Percentiles rank a stretch among this genome's conserved stretches.
Evolutionary conservation across 371 early-diverging fungal genomes (phyloP).

Genomic region (Phascolomyces articulosus): DNA sequence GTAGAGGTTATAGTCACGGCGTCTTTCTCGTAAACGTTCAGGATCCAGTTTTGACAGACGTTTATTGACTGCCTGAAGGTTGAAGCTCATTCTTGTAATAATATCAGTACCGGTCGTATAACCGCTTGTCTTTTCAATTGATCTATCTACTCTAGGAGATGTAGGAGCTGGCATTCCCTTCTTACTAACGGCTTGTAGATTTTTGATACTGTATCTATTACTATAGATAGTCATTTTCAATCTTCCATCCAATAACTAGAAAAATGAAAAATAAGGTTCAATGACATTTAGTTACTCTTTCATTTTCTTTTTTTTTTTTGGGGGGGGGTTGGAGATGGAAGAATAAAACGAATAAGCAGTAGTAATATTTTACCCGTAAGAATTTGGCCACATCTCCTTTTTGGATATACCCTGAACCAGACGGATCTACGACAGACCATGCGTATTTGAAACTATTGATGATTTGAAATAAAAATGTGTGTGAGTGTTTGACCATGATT

Average conservation of each 20-base stretch:
- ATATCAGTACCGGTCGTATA: not conserved
- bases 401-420: constrained; percentile 57
- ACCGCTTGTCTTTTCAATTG: constrained; percentile 5
- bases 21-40: constrained; percentile 26
- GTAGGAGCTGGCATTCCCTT: constrained; percentile 7
- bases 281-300: too few relatives aligned
- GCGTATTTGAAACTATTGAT: constrained; percentile 50
- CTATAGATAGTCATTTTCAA: constrained; percentile 53
- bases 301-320: too few relatives aligned
- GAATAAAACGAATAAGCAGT: too few relatives aligned
- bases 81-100: constrained; percentile 8
- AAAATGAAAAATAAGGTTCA: too few relatives aligned
- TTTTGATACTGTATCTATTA: constrained; percentile 32
- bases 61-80: constrained; percentile 27
- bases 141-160: not conserved
- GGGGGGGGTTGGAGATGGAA: too few relatives aligned
- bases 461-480: too few relatives aligned
- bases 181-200: constrained; percentile 27
- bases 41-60: constrained; percentile 28
- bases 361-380: constrained; percentile 33
- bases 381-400: constrained; percentile 51
- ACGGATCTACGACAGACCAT: constrained; percentile 61
- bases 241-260: constrained; percentile 44
- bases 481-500: too few relatives aligned
- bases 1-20: constrained; percentile 51